A percentile compares a stretch with the other conserved stretches of the same genome.
Conservation (phyloP, 768 basidiomycete genomes). For the Agaricus bisporus region DNA sequence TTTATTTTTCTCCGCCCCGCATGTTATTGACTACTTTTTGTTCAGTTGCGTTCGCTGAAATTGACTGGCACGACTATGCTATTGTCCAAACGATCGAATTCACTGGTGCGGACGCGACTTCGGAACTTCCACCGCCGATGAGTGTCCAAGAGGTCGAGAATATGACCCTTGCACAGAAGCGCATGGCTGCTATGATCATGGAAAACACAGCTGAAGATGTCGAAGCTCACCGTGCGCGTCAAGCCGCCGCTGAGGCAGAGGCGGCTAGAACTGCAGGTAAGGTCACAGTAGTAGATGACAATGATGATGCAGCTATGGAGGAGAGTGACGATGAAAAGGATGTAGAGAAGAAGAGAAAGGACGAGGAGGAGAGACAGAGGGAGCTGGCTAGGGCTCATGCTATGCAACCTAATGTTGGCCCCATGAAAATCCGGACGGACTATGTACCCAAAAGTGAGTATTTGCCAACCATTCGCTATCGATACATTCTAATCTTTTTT, state of each 20-base stretch:
- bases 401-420: constrained; percentile 55
- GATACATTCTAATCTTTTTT: constrained; percentile 2
- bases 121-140: constrained; percentile 96
- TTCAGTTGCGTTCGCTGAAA: constrained; percentile 87
- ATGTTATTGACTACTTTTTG: constrained; percentile 7
- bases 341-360: constrained; percentile 55
- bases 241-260: constrained; percentile 82
- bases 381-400: constrained; percentile 74
- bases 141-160: constrained; percentile 90
- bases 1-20: constrained; percentile 4
- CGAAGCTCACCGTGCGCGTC: constrained; percentile 72
- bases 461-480: not conserved
- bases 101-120: constrained; percentile 83
- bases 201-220: constrained; percentile 87
- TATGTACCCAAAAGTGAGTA: constrained; percentile 88
- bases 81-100: constrained; percentile 98
- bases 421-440: constrained; percentile 94
- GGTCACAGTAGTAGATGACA: constrained; percentile 44
- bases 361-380: constrained; percentile 64
- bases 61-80: constrained; percentile 99
- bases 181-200: constrained; percentile 98
- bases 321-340: constrained; percentile 76
- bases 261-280: constrained; percentile 75
- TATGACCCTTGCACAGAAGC: constrained; percentile 95
- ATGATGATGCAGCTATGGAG: constrained; percentile 71